A percentile compares a stretch with the other conserved stretches of the same genome.
Conservation (phyloP, 2,329 filamentous ascomycete species). For the Ploettnerulaceae sp. region DNA sequence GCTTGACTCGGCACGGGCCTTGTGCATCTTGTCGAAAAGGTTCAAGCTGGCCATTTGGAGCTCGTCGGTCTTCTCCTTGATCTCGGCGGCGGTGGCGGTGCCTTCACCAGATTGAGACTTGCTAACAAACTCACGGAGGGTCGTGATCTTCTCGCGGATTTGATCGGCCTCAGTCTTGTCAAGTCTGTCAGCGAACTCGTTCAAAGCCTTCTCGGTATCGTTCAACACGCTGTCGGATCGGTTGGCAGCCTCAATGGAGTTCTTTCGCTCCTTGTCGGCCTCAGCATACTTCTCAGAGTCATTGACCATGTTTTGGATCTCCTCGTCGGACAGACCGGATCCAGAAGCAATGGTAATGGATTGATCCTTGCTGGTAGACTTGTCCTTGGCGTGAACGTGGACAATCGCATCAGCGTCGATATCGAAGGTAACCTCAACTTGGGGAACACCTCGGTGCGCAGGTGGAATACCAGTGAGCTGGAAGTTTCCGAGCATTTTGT, state of each 20-base stretch:
- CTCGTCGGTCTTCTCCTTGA: conserved; percentile 98
- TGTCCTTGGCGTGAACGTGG: conserved; percentile 97
- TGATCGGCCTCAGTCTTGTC: conserved; percentile 93
- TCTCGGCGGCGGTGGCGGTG: conserved; percentile 77
- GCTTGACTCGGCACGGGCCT: conserved; percentile 70
- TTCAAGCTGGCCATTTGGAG: conserved; percentile 93
- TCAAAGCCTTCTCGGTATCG: conserved; percentile 97
- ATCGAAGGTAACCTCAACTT: conserved; percentile 97
- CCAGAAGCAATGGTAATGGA: conserved; percentile 98
- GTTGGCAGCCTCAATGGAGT: conserved; percentile 93
- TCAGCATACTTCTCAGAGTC: conserved; percentile 97
- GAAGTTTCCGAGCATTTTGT: conserved; percentile 99
- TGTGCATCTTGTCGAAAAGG: conserved; percentile 99
- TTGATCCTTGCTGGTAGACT: conserved; percentile 99
- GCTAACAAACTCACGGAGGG: conserved; percentile 82
- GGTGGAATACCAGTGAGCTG: conserved; percentile 96
- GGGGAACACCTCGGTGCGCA: conserved; percentile 91
- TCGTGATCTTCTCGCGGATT: conserved; percentile 88
- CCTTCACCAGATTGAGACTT: conserved; percentile 94
- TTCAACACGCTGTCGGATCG: conserved; percentile 92
- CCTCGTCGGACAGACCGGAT: conserved; percentile 88
- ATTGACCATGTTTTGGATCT: conserved; percentile 97
- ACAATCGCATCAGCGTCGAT: conserved; percentile 98
- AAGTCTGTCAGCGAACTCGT: conserved; percentile 91
- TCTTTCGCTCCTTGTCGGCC: conserved; percentile 94